Conservation (phyloP, 768 basidiomycete species). For the Lyophyllum decastes region DNA sequence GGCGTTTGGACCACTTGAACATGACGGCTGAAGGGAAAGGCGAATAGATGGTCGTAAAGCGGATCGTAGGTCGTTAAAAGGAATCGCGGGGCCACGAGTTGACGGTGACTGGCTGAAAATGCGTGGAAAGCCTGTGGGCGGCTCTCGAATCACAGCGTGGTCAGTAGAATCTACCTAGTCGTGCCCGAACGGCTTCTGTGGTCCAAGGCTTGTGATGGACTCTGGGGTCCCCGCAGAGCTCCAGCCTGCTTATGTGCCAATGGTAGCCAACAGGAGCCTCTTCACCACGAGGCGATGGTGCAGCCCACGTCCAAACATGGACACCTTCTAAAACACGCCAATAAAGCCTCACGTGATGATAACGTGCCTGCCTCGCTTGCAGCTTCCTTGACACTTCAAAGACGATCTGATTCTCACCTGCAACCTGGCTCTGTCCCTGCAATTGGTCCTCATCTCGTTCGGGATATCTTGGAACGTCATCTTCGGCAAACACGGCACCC, state of each 20-base stretch:
- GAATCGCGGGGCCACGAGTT: slow-evolving; percentile 33
- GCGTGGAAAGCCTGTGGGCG: slow-evolving; percentile 21
- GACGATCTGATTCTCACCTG: slow-evolving; percentile 8
- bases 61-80: slow-evolving; percentile 26
- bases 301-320: slow-evolving; percentile 19
- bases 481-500: neutral
- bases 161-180: slow-evolving; percentile 24
- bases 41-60: slow-evolving; percentile 17
- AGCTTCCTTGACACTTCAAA: neutral
- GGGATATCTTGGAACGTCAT: neutral
- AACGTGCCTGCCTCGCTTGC: slow-evolving; percentile 13
- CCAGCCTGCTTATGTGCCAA: slow-evolving; percentile 30
- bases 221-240: slow-evolving; percentile 26
- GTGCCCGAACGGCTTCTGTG: slow-evolving; percentile 25
- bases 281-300: slow-evolving; percentile 36
- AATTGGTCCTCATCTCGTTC: neutral
- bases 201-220: slow-evolving; percentile 31
- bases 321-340: slow-evolving; percentile 9
- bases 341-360: slow-evolving; percentile 24
- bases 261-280: slow-evolving; percentile 18
- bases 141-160: slow-evolving; percentile 12
- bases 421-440: neutral
- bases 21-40: slow-evolving; percentile 22
- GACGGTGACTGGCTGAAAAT: slow-evolving; percentile 26
- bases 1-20: slow-evolving; percentile 33